Percentiles rank a stretch among this genome's conserved stretches.
phyloP scores from a whole-genome alignment of 1,139 yeast genomes.

The Yamadazyma epiphylla region DNA sequence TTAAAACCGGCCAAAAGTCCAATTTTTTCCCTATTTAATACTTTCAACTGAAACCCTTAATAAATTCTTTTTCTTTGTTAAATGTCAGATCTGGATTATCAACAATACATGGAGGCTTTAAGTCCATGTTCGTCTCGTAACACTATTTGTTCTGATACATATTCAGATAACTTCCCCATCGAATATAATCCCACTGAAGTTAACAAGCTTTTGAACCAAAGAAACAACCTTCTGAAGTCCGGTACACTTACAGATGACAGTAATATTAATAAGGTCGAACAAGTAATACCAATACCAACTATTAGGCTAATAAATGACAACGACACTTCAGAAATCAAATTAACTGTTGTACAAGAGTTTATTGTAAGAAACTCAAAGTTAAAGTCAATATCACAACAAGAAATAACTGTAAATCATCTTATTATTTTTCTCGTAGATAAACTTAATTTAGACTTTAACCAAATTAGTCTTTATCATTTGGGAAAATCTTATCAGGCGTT shows the following conservation, averaged over 20 bases:
- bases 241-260: conserved; percentile 12
- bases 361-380: conserved; percentile 2
- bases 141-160: conserved; percentile 7
- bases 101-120: conserved; percentile 9
- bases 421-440: conserved; percentile 15
- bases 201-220: conserved; percentile 6
- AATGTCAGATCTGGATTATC: conserved; percentile 3
- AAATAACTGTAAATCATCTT: conserved; percentile 17
- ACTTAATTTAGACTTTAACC: conserved; percentile 7
- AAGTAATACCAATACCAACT: background rate
- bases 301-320: background rate
- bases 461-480: conserved; percentile 16
- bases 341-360: background rate
- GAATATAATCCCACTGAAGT: conserved; percentile 10
- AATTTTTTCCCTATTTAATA: no score
- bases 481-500: conserved; percentile 16
- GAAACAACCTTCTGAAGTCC: conserved; percentile 10
- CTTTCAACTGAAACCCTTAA: no score
- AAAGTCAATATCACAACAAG: conserved; percentile 2
- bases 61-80: background rate
- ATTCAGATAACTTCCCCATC: conserved; percentile 2
- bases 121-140: conserved; percentile 17
- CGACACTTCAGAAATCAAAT: background rate
- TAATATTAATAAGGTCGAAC: background rate
- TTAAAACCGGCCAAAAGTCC: no score